A percentile compares a stretch with the other conserved stretches of the same genome.
phyloP scores from a whole-genome alignment of 2,329 filamentous ascomycete species.

The Dactylellina leptospora region DNA sequence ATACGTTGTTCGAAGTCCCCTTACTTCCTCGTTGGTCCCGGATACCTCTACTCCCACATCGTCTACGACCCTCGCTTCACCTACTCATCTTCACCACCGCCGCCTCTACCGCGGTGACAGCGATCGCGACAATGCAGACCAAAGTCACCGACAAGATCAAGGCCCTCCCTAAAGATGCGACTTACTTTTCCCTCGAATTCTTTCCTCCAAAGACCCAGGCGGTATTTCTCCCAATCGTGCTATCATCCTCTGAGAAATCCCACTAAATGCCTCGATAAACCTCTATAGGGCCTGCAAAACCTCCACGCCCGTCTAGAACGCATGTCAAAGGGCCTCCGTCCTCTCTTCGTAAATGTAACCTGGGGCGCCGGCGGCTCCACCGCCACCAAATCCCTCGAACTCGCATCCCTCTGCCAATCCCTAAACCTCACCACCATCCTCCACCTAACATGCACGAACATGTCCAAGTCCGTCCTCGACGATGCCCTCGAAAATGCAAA shows the following conservation, averaged over 20 bases:
- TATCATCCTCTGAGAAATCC: neutral
- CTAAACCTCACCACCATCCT: constrained; percentile 92
- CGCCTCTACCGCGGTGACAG: no score
- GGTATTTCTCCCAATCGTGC: constrained; percentile 62
- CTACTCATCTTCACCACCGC: no score
- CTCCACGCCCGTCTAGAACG: constrained; percentile 90
- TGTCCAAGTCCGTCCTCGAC: constrained; percentile 86
- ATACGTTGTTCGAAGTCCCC: no score
- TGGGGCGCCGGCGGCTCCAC: constrained; percentile 98
- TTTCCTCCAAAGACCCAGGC: constrained; percentile 97
- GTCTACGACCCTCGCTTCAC: no score
- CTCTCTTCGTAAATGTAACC: constrained; percentile 95
- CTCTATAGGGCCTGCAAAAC: constrained; percentile 77
- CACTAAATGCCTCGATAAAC: constrained; percentile 59
- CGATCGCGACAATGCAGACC: constrained; percentile 38
- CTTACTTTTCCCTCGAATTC: constrained; percentile 98
- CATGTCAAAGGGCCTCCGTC: constrained; percentile 89
- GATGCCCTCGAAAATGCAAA: constrained; percentile 90
- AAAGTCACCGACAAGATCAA: constrained; percentile 47
- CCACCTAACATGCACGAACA: constrained; percentile 97
- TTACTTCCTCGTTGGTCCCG: no score
- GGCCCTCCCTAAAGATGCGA: constrained; percentile 43
- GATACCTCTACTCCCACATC: no score
- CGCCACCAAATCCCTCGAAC: constrained; percentile 85
- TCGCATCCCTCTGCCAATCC: constrained; percentile 95